A percentile compares a stretch with the other conserved stretches of the same genome.
These are phyloP conservation scores for Xylariaceae sp. DNA, from an alignment of 2,329 filamentous ascomycete species.

Conservation along the genomic window DNA sequence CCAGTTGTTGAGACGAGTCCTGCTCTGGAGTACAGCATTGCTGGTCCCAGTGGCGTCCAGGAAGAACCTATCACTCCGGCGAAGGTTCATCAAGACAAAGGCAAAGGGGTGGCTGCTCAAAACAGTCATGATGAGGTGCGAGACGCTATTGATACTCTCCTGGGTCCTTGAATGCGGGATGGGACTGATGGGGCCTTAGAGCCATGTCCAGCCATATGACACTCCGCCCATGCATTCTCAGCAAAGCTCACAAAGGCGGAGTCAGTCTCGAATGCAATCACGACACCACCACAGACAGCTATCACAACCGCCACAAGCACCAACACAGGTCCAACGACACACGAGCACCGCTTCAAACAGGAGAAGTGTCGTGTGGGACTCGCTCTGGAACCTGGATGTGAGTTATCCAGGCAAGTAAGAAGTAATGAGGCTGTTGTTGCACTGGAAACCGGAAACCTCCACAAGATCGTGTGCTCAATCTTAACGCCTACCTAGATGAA, in stretches of 20 bases:
- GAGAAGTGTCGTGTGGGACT: constrained; percentile 56
- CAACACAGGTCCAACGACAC: constrained; percentile 34
- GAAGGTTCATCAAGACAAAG: constrained; percentile 15
- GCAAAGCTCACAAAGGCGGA: constrained; percentile 19
- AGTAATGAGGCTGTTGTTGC: background rate
- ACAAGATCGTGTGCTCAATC: background rate
- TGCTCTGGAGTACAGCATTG: constrained; percentile 21
- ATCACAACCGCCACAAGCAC: background rate
- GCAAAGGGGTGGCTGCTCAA: constrained; percentile 17
- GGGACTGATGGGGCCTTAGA: constrained; percentile 31
- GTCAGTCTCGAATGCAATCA: constrained; percentile 21
- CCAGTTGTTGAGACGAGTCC: constrained; percentile 34
- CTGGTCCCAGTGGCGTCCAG: constrained; percentile 24
- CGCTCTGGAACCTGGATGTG: constrained; percentile 56
- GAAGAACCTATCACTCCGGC: constrained; percentile 23
- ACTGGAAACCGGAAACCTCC: background rate
- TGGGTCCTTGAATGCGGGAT: constrained; percentile 40
- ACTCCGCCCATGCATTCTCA: constrained; percentile 17
- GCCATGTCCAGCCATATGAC: constrained; percentile 20
- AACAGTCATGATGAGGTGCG: constrained; percentile 45
- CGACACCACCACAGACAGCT: constrained; percentile 6
- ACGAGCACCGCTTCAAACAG: constrained; percentile 33
- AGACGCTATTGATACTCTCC: constrained; percentile 43
- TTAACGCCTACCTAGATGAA: background rate
- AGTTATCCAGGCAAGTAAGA: constrained; percentile 43